phyloP scores from a whole-genome alignment of 352 stramenopile species.

The Globisporangium rhizosaccharum region DNA sequence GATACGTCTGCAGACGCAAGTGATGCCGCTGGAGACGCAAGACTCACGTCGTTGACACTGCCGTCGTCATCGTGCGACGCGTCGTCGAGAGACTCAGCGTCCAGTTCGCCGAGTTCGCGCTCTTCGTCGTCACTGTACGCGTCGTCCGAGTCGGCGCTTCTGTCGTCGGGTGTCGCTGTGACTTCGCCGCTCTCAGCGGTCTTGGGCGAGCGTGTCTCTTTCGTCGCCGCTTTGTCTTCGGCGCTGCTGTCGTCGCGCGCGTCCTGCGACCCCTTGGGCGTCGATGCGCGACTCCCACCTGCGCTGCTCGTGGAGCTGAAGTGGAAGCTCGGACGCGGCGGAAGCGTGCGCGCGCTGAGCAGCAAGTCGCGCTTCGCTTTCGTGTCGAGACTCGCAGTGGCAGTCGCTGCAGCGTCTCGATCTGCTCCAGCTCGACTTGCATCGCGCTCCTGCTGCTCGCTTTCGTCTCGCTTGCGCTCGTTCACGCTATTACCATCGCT shows the following conservation, averaged over 20 bases:
- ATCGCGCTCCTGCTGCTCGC: conserved; percentile 22
- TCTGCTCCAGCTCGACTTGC: conserved; percentile 20
- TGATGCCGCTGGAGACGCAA: not conserved
- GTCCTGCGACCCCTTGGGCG: conserved; percentile 17
- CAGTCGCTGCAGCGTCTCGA: conserved; percentile 11
- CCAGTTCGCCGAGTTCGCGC: not conserved
- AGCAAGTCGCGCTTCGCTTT: conserved; percentile 19
- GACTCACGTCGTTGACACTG: not conserved
- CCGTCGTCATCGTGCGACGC: not conserved
- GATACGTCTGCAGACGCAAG: not conserved
- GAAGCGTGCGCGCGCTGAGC: conserved; percentile 18
- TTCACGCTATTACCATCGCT: not conserved
- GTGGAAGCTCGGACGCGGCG: conserved; percentile 26
- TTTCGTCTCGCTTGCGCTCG: conserved; percentile 11
- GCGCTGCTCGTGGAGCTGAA: conserved; percentile 11
- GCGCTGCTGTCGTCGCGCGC: conserved; percentile 2
- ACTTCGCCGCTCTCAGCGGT: not conserved
- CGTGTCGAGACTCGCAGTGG: conserved; percentile 10
- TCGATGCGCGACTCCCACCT: conserved; percentile 21
- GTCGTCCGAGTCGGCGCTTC: not conserved
- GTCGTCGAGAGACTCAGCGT: not conserved
- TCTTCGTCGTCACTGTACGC: not conserved
- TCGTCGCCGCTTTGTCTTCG: not conserved
- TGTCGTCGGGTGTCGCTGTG: not conserved
- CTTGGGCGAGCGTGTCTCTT: not conserved